Evolutionary conservation across 768 basidiomycete genomes (phyloP).

Genomic region (Hygrocybe punicea): DNA sequence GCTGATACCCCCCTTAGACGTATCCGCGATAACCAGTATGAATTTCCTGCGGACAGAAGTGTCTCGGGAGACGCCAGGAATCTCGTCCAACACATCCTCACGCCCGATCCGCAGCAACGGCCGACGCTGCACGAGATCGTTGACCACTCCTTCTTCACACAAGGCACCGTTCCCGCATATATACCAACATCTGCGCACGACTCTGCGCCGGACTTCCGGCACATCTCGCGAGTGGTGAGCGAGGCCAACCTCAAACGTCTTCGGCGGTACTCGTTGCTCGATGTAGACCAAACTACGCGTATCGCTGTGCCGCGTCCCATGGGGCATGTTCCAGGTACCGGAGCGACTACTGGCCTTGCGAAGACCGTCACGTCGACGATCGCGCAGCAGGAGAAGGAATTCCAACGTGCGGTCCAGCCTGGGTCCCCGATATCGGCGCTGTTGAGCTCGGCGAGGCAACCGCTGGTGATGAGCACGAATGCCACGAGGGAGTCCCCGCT

Average conservation of each 20-base stretch:
- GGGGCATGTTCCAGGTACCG: conserved; percentile 9
- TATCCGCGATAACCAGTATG: conserved; percentile 90
- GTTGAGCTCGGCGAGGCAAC: conserved; percentile 84
- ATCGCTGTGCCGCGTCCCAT: conserved; percentile 42
- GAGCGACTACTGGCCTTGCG: conserved; percentile 20
- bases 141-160: conserved; percentile 77
- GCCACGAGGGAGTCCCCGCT: conserved; percentile 30
- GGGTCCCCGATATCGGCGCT: conserved; percentile 92
- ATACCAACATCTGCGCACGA: conserved; percentile 82
- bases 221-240: conserved; percentile 58
- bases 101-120: conserved; percentile 75
- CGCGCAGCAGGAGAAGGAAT: conserved; percentile 90
- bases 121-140: conserved; percentile 85
- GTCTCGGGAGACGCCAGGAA: conserved; percentile 71
- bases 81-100: conserved; percentile 81
- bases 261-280: conserved; percentile 58
- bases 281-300: conserved; percentile 52
- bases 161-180: conserved; percentile 74
- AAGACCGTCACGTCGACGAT: conserved; percentile 58
- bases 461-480: conserved; percentile 64
- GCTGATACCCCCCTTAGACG: conserved; percentile 47
- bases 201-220: conserved; percentile 67
- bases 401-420: conserved; percentile 93
- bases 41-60: conserved; percentile 75
- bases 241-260: conserved; percentile 68